Evolutionary conservation across 140 eudicot species (phyloP).

Genomic region (Ambrosia hybrid): DNA sequence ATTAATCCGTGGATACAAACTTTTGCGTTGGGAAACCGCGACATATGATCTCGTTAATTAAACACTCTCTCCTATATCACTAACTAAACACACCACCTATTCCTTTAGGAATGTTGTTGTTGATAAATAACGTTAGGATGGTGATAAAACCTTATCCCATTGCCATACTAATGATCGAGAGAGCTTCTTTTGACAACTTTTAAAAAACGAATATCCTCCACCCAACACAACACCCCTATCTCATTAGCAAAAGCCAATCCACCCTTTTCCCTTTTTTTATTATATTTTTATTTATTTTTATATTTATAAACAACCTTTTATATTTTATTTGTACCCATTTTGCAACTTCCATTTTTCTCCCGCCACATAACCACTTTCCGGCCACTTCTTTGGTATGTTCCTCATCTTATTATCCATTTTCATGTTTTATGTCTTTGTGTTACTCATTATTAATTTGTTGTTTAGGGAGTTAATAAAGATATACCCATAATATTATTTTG

Average conservation of each 20-base stretch:
- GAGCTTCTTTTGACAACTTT: conserved; percentile 42
- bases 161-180: background rate
- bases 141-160: conserved; percentile 12
- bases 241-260: conserved; percentile 58
- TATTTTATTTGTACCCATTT: background rate
- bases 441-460: no score
- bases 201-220: conserved; percentile 64
- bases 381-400: conserved; percentile 24
- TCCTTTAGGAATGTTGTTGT: background rate
- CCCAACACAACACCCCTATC: conserved; percentile 76
- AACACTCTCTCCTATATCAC: no score
- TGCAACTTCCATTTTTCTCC: conserved; percentile 26
- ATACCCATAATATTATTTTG: no score
- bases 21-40: no score
- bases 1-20: no score
- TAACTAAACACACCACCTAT: no score
- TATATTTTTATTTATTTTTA: background rate
- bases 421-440: no score
- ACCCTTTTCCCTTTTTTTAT: background rate
- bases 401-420: conserved; percentile 18
- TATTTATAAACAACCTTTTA: conserved; percentile 27
- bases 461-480: no score
- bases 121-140: conserved; percentile 2
- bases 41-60: no score
- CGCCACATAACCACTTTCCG: conserved; percentile 19